Evolutionary conservation across 1,139 yeast species (phyloP).

Genomic region (Suhomyces ambrosiae): DNA sequence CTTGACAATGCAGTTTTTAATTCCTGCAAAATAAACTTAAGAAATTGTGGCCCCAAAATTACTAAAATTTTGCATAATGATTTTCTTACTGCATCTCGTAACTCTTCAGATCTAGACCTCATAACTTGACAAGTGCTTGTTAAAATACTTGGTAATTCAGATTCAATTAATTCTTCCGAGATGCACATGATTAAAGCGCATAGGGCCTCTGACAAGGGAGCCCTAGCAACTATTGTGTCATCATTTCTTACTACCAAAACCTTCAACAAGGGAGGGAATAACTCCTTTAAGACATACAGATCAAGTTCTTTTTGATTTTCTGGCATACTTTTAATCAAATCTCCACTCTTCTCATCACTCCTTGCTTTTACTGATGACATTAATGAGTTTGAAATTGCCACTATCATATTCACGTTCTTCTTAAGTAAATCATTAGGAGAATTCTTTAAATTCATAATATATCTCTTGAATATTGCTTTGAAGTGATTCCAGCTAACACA

Average conservation of each 20-base stretch:
- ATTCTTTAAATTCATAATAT: slow-evolving; percentile 55
- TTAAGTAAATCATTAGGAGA: slow-evolving; percentile 56
- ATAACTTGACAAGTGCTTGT: slow-evolving; percentile 86
- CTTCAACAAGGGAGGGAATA: slow-evolving; percentile 64
- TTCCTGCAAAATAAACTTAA: slow-evolving; percentile 75
- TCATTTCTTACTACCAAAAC: slow-evolving; percentile 67
- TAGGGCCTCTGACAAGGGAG: slow-evolving; percentile 81
- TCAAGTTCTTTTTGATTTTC: slow-evolving; percentile 50
- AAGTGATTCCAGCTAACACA: slow-evolving; percentile 79
- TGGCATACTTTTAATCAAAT: slow-evolving; percentile 30
- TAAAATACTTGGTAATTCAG: slow-evolving; percentile 76
- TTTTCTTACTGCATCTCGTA: slow-evolving; percentile 85
- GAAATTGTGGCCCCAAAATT: slow-evolving; percentile 71
- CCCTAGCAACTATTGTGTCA: slow-evolving; percentile 72
- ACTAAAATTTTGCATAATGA: slow-evolving; percentile 66
- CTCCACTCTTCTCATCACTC: slow-evolving; percentile 17
- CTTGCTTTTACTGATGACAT: slow-evolving; percentile 17
- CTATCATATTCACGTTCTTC: slow-evolving; percentile 63
- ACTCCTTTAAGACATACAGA: slow-evolving; percentile 54
- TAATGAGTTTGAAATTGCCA: slow-evolving; percentile 62
- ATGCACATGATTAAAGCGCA: slow-evolving; percentile 70
- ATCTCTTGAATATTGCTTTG: slow-evolving; percentile 72
- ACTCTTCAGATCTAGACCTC: slow-evolving; percentile 82
- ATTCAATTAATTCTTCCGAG: slow-evolving; percentile 54
- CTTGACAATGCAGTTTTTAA: slow-evolving; percentile 75